A percentile compares a stretch with the other conserved stretches of the same genome.
Conservation (phyloP, 2,329 filamentous ascomycete species). For the Plectosphaerella cucumerina region DNA sequence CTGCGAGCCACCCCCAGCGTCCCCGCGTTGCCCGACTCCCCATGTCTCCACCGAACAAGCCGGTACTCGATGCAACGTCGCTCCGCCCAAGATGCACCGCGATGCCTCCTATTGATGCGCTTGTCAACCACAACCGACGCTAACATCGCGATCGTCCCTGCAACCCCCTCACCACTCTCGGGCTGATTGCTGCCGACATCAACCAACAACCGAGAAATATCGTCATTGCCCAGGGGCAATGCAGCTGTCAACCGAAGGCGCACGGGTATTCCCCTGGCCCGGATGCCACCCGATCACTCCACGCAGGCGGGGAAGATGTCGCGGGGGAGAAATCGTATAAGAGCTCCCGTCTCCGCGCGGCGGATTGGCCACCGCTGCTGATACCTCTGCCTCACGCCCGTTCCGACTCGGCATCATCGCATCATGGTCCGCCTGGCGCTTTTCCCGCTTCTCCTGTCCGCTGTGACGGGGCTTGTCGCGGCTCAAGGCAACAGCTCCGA, state of each 20-base stretch:
- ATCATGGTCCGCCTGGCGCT: neutral
- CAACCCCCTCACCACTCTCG: neutral
- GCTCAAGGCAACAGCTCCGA: neutral
- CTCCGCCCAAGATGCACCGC: neutral
- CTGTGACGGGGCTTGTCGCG: neutral
- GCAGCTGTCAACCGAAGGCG: neutral
- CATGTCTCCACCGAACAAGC: no score
- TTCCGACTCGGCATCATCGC: neutral
- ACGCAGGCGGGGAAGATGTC: neutral
- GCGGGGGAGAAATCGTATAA: neutral
- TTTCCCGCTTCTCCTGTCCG: neutral
- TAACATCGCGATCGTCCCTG: neutral
- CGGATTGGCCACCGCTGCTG: neutral
- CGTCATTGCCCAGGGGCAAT: neutral
- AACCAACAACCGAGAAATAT: neutral
- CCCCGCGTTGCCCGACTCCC: no score
- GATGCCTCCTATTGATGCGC: neutral
- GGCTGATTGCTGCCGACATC: neutral
- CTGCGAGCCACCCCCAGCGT: no score
- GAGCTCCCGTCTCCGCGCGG: neutral
- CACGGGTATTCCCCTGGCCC: no score
- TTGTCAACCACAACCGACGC: neutral
- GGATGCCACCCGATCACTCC: no score
- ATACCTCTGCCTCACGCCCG: no score
- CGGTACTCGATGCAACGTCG: neutral